phyloP scores from a whole-genome alignment of 768 basidiomycete species.

The Boletus sp. region DNA sequence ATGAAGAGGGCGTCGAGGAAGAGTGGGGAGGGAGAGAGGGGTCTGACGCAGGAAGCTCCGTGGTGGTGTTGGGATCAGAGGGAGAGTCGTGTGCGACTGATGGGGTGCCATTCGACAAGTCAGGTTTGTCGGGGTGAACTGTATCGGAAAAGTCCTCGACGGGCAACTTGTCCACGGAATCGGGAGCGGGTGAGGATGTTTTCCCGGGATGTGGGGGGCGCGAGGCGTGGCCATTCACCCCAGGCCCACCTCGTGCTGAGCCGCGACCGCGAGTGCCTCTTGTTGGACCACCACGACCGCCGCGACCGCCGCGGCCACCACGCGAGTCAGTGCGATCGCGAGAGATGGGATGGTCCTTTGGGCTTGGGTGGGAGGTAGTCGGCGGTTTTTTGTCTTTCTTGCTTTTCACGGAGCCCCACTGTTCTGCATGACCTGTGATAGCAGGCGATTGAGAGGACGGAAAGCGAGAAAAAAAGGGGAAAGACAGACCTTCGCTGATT shows the following conservation, averaged over 20 bases:
- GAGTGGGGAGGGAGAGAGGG: slow-evolving; percentile 8
- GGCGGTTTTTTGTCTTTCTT: slow-evolving; percentile 83
- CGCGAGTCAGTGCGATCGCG: slow-evolving; percentile 42
- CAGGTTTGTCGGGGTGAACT: slow-evolving; percentile 11
- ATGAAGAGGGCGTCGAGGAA: slow-evolving; percentile 33
- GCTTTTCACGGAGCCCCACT: slow-evolving; percentile 80
- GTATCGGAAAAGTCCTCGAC: slow-evolving; percentile 21
- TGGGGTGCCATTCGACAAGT: slow-evolving; percentile 13
- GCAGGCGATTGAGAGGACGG: slow-evolving; percentile 9
- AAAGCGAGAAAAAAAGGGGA: not conserved
- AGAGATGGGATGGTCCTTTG: slow-evolving; percentile 43
- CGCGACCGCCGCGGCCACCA: slow-evolving; percentile 59
- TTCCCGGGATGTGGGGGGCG: slow-evolving; percentile 25
- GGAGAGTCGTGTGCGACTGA: slow-evolving; percentile 13
- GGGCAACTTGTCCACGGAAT: slow-evolving; percentile 26
- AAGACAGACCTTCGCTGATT: slow-evolving; percentile 63
- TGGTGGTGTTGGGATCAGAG: slow-evolving; percentile 7
- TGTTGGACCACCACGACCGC: slow-evolving; percentile 57
- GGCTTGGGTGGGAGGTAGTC: slow-evolving; percentile 34
- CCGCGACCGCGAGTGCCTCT: slow-evolving; percentile 42
- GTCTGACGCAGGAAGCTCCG: slow-evolving; percentile 16
- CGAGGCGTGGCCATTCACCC: slow-evolving; percentile 33
- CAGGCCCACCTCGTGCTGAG: slow-evolving; percentile 35
- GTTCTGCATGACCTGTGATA: slow-evolving; percentile 61
- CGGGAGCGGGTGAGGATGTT: slow-evolving; percentile 33